These are phyloP conservation scores for Pseudogymnoascus sp. DNA, from an alignment of 2,329 filamentous ascomycete species.

Conservation along the genomic window DNA sequence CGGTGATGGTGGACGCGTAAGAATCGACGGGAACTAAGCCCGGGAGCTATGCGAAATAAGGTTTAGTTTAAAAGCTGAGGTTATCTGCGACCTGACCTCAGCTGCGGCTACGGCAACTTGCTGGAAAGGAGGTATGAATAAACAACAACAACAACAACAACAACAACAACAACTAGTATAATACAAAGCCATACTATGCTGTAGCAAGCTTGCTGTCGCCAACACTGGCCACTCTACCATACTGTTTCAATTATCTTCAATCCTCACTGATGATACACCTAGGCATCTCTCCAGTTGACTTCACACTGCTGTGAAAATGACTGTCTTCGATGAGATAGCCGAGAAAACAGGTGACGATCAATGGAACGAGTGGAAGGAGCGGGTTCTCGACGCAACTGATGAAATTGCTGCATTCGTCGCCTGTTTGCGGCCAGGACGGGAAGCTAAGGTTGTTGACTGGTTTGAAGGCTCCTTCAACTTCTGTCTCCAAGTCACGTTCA, in stretches of 20 bases:
- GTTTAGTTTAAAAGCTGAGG: neutral
- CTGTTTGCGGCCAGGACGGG: too few species aligned
- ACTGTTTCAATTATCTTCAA: neutral
- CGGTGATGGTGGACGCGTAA: neutral
- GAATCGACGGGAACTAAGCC: neutral
- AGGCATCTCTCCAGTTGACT: neutral
- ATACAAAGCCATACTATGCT: neutral
- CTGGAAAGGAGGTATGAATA: neutral
- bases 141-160: too few species aligned
- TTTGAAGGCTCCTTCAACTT: too few species aligned
- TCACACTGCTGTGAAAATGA: neutral
- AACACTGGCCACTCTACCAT: neutral
- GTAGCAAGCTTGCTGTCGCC: too few species aligned
- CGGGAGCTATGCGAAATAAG: neutral
- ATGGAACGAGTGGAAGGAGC: too few species aligned
- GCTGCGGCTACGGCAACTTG: neutral
- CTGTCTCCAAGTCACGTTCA: too few species aligned
- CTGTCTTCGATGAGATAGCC: too few species aligned
- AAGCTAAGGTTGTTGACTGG: too few species aligned
- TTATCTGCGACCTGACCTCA: neutral
- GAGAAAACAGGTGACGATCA: too few species aligned
- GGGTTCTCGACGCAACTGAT: too few species aligned
- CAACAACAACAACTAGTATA: neutral
- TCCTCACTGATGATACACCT: neutral
- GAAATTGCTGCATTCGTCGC: too few species aligned